A percentile compares a stretch with the other conserved stretches of the same genome.
Conservation (phyloP, 805 yeast species). For the Cyberlindnera veronae region DNA sequence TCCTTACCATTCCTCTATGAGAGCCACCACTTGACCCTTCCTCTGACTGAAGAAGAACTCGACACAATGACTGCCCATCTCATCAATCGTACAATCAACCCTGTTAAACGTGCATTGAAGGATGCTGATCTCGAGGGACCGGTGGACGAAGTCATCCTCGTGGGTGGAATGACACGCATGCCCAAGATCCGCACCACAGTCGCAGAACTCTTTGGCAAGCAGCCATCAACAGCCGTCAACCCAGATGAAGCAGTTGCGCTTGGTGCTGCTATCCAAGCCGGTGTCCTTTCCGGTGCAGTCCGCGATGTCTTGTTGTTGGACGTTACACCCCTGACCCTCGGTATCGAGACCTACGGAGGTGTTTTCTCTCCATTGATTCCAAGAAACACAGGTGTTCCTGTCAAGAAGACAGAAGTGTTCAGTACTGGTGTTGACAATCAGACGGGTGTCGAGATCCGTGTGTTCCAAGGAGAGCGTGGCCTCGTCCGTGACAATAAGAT, state of each 20-base stretch:
- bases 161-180: constrained; percentile 92
- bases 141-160: constrained; percentile 70
- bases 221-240: constrained; percentile 70
- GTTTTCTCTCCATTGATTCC: constrained; percentile 76
- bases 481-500: constrained; percentile 73
- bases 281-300: constrained; percentile 78
- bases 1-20: constrained; percentile 67
- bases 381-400: constrained; percentile 74
- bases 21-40: constrained; percentile 56
- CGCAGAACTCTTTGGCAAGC: constrained; percentile 52
- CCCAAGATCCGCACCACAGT: constrained; percentile 71
- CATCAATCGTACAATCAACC: constrained; percentile 64
- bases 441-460: constrained; percentile 77
- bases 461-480: constrained; percentile 79
- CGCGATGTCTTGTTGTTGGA: constrained; percentile 74
- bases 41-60: constrained; percentile 61
- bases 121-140: constrained; percentile 71
- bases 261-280: constrained; percentile 91
- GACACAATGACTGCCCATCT: constrained; percentile 64
- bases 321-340: constrained; percentile 79
- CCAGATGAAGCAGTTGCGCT: constrained; percentile 94
- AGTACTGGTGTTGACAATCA: constrained; percentile 85
- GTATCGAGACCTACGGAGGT: constrained; percentile 84
- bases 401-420: constrained; percentile 67
- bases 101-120: constrained; percentile 68